Base-by-base conservation (phyloP, 495 filamentous ascomycete genomes). In the Penicillium cataractarum region DNA sequence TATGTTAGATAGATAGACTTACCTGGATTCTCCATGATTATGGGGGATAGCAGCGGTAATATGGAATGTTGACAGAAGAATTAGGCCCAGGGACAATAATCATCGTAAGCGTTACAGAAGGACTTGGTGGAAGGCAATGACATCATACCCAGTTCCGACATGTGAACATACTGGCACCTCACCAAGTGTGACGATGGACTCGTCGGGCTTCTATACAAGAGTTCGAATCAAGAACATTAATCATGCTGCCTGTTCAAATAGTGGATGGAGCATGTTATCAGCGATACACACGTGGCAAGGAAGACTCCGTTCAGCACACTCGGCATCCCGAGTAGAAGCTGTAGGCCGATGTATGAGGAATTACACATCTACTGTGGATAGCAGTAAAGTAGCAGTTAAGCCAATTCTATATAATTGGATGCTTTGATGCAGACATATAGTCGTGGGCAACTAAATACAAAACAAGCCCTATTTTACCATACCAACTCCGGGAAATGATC, bases 21-120 rank as follows among this genome's bases (percentile, higher is more conserved):
- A 79, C 79, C 74, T 71, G 79, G 79, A 22, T 77, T 67, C 24
- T 65, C 63, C 63, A 65, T 65, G 40, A 54, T 57, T 39, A 4
- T 26, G 21, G 7, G 19, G 13, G 6, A 3, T 10, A 35, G 46
- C 24, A 3, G 22, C 9, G 13, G 22, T 13, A 50, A 31, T 52
- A 27, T 46, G 26, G 48, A 35, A 26, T 57, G 32, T 55, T 51
- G 35, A 42, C 49, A 44, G 55, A 44, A 62, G 49, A 49, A 9
- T 46, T 22, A 5, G 32, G 32, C 27, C 40, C 6, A 3, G 56
- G 24, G 24, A 33, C 10, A 5, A 12, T 19, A 24, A 17, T 24
- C 12, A 58, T 42, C 49, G 44, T 42, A 35, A 48, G 60, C 54
- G 17, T 42, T 42, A 42, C 19, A 22, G 7, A 3, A 4, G 42